Percentiles rank a stretch among this genome's conserved stretches.
These are phyloP conservation scores for Juncus inflexus DNA, from an alignment of 176 grass and related monocot genomes.

Conservation along the genomic window DNA sequence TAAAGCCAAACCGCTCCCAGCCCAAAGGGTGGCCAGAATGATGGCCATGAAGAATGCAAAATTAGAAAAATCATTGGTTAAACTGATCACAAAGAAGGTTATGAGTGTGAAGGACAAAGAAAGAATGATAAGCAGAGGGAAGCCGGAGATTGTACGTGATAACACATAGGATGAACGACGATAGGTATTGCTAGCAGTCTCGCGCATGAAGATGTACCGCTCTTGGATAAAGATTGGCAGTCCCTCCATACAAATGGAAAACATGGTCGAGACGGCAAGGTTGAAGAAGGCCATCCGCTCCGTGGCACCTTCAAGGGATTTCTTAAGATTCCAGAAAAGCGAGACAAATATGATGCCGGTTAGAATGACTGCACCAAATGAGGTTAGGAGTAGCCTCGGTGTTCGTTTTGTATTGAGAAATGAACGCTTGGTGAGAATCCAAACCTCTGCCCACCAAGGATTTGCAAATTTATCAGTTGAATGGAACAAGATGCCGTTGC, in stretches of 20 bases:
- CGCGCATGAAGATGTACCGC: constrained; percentile 83
- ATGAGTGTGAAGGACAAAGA: constrained; percentile 65
- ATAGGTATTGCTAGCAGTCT: constrained; percentile 82
- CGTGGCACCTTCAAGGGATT: constrained; percentile 27
- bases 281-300: constrained; percentile 84
- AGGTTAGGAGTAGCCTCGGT: constrained; percentile 56
- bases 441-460: constrained; percentile 24
- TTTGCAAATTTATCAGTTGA: constrained; percentile 9
- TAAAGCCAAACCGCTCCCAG: constrained; percentile 75
- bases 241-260: constrained; percentile 78
- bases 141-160: constrained; percentile 60
- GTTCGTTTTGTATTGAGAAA: constrained; percentile 59
- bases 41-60: constrained; percentile 62
- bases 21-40: constrained; percentile 59
- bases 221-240: constrained; percentile 81
- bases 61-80: constrained; percentile 39
- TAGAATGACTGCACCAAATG: constrained; percentile 52
- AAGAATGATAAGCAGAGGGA: constrained; percentile 58
- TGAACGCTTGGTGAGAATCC: constrained; percentile 52
- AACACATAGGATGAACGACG: constrained; percentile 76
- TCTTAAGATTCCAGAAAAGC: constrained; percentile 48
- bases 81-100: constrained; percentile 56
- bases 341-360: constrained; percentile 64
- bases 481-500: too few species aligned
- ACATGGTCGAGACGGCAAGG: constrained; percentile 61